A percentile compares a stretch with the other conserved stretches of the same genome.
Conservation (phyloP, 2,329 filamentous ascomycete species). For the Fusarium avenaceum region DNA sequence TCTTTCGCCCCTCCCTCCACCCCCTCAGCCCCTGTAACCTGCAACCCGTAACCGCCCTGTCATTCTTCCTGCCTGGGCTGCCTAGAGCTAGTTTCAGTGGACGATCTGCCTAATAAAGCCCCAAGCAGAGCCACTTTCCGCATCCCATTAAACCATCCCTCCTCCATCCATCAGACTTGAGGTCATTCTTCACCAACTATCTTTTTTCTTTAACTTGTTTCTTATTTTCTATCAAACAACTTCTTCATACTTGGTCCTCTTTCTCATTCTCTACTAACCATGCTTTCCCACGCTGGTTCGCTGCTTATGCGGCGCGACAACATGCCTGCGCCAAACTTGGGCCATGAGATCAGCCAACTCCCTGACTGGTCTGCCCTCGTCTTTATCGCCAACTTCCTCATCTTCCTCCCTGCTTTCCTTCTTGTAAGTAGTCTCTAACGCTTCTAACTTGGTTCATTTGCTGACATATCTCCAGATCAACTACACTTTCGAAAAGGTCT, state of each 20-base stretch:
- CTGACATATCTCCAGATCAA: constrained; percentile 53
- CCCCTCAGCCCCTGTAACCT: not conserved
- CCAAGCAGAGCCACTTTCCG: constrained; percentile 19
- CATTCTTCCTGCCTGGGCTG: constrained; percentile 4
- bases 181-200: constrained; percentile 7
- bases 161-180: constrained; percentile 20
- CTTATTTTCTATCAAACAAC: constrained; percentile 7
- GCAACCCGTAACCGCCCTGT: constrained; percentile 22
- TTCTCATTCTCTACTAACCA: constrained; percentile 10
- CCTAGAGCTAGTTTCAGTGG: constrained; percentile 24
- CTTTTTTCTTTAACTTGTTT: constrained; percentile 3
- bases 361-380: constrained; percentile 57
- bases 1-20: constrained; percentile 1
- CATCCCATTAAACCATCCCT: constrained; percentile 25
- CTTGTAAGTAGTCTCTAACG: constrained; percentile 53
- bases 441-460: not conserved
- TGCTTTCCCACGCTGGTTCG: constrained; percentile 38
- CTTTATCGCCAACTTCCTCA: constrained; percentile 56
- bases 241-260: constrained; percentile 1
- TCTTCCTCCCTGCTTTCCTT: constrained; percentile 62
- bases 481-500: constrained; percentile 66
- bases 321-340: constrained; percentile 27
- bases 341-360: constrained; percentile 12
- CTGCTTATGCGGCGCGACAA: constrained; percentile 54
- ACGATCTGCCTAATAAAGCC: constrained; percentile 33